Evolutionary conservation across 148 eudicot species (phyloP), one percentile per base, ranked within the genome.

Genomic region (Selenicereus undatus): DNA sequence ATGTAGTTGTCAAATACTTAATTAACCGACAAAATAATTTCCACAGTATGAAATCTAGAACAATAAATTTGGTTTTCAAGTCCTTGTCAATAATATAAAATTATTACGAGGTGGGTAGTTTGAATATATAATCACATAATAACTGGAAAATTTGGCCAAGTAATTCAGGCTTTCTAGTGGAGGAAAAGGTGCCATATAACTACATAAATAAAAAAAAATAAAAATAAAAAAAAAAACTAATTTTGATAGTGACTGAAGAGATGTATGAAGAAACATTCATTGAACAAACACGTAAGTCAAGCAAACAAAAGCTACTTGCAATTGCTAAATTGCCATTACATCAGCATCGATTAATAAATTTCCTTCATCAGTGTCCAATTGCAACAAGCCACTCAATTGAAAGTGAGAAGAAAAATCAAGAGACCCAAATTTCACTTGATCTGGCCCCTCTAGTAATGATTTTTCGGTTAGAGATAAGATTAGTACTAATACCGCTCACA

Each of bases 171-270:
- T 13, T 51, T 50, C 16, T 65, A 65, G 72, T 75, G 78, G 45
- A 26, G 73, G 50, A 62, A 43, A 74, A 56, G 7, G 50, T 45
- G 78, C 48, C 78, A 81, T 27, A 71, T 62, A 6, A 74, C 29
- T 18, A 60, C 60, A 18, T 26, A 43, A 72, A 16, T 35, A 21
- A 45, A 10, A 8, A 64, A 64, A n/a, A 22, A 8, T 21, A 22
- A 64, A 13, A 66, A 26, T n/a, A 10, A 26, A 26, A 26, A 9
- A 27, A 3, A 64, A 22, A 64, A 64, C 2, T 66, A 24, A 11
- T 1, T 3, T 43, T 62, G 84, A 76, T 36, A 71, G 76, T 71
- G 84, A 82, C 43, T 58, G 83, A 45, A 64, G n/a, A 32, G 6
- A 42, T 42, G 35, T 39, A 17, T 5, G 26, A 21, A 35, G 2